These are phyloP conservation scores for Lentinula novae-zelandiae DNA, from an alignment of 1,284 basidiomycete genomes.

Conservation along the genomic window DNA sequence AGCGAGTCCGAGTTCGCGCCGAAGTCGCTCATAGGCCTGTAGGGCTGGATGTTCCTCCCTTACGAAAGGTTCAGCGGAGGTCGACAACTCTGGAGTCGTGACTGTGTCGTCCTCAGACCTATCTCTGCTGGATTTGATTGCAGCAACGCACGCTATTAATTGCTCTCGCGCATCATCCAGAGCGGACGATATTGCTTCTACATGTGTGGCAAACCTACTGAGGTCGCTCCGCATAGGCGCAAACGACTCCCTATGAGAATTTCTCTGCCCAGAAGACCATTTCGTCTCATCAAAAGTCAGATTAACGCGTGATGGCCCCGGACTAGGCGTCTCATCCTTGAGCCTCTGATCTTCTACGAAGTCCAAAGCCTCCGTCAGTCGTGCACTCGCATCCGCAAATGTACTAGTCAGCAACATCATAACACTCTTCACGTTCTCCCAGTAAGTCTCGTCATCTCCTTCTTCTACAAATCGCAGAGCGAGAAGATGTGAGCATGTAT, in stretches of 20 bases:
- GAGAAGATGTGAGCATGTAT: conserved; percentile 71
- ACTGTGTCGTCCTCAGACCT: background rate
- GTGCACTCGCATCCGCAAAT: conserved; percentile 57
- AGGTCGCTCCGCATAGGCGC: conserved; percentile 68
- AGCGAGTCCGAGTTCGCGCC: conserved; percentile 13
- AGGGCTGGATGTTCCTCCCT: conserved; percentile 43
- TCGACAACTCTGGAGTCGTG: background rate
- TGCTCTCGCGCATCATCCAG: conserved; percentile 64
- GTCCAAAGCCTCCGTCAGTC: conserved; percentile 58
- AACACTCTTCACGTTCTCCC: conserved; percentile 76
- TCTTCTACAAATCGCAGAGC: conserved; percentile 66
- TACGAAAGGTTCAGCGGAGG: background rate
- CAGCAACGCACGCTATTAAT: conserved; percentile 53
- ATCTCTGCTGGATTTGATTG: conserved; percentile 37
- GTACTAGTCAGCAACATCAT: conserved; percentile 64
- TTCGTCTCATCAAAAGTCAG: conserved; percentile 4
- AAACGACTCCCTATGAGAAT: conserved; percentile 42
- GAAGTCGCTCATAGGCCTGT: conserved; percentile 23
- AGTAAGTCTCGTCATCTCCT: conserved; percentile 65
- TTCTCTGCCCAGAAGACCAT: conserved; percentile 14
- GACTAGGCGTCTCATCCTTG: conserved; percentile 46
- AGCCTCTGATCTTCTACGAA: conserved; percentile 47
- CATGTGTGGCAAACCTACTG: conserved; percentile 63
- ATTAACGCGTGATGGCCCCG: conserved; percentile 19
- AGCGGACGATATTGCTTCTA: conserved; percentile 62